Evolutionary conservation across 768 basidiomycete species (phyloP), one percentile per base, ranked within the genome.

Genomic region (Phaeotremella fagi): DNA sequence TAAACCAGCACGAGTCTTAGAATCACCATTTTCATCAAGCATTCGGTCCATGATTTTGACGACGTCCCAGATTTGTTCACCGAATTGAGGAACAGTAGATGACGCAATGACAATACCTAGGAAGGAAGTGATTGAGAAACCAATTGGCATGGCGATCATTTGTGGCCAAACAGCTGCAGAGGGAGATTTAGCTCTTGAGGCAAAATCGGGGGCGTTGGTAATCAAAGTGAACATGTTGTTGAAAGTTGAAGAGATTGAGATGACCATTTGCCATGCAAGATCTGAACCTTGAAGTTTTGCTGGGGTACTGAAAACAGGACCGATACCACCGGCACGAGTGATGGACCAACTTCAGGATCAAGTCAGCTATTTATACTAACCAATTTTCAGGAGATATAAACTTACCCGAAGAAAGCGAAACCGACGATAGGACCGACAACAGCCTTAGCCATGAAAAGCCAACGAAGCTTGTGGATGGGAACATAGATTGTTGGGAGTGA

Each of bases 261-360:
- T 65, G 46, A 65, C 26, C 68, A 70, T 66, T 52, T 66, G 62
- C 88, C 88, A 90, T 16, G 80, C 82, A 38, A 88, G 79, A 16
- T 80, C 81, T 23, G 81, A 81, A 29, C 88, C 87, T 57, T 82
- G 80, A 25, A 87, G 66, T 3, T 75, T 81, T 0, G 82, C 77
- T 14, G 84, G 82, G 55, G 84, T 84, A 35, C 77, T 79, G 48
- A 90, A 76, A 56, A 89, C 83, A 16, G 85, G 84, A 0, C 87
- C 86, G 5, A 87, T 82, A 27, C 88, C 88, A 47, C 82, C 81
- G 0, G 87, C 86, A 63, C 85, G 86, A 45, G 82, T 78, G 64
- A 88, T 83, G 58, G 83, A 83, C 85, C 87, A 86, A 58, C 85
- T n/a, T n/a, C n/a, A n/a, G n/a, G n/a, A n/a, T n/a, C n/a, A n/a